A percentile compares a stretch with the other conserved stretches of the same genome.
Evolutionary conservation across 768 basidiomycete genomes (phyloP).

Genomic region (Cubamyces sp.): DNA sequence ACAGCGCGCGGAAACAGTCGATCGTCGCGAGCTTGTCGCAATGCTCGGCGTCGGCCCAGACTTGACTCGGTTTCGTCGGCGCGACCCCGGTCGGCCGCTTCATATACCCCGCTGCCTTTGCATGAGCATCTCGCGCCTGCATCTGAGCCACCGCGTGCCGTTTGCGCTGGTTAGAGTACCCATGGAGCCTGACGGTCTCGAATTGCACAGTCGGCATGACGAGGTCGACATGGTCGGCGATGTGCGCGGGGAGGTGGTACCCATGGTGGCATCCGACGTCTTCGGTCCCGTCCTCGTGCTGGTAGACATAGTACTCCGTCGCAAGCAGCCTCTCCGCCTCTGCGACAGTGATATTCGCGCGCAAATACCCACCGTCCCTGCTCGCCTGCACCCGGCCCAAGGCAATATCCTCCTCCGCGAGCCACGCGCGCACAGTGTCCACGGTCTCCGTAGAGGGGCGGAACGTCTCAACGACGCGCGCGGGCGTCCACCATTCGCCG

Average conservation of each 20-base stretch:
- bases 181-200: slow-evolving; percentile 27
- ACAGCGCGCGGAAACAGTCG: slow-evolving; percentile 14
- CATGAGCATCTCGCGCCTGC: no score
- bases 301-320: slow-evolving; percentile 50
- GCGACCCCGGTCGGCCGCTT: not conserved
- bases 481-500: slow-evolving; percentile 41
- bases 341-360: slow-evolving; percentile 43
- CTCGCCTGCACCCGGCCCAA: slow-evolving; percentile 31
- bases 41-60: not conserved
- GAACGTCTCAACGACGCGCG: slow-evolving; percentile 37
- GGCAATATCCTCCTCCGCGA: slow-evolving; percentile 33
- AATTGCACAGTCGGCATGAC: slow-evolving; percentile 77
- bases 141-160: not conserved
- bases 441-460: slow-evolving; percentile 35
- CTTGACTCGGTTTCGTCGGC: not conserved
- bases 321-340: slow-evolving; percentile 47
- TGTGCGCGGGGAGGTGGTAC: slow-evolving; percentile 63
- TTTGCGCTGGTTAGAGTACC: not conserved
- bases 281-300: slow-evolving; percentile 35
- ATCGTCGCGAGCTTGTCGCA: slow-evolving; percentile 12
- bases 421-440: slow-evolving; percentile 38
- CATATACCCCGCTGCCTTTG: not conserved
- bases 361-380: slow-evolving; percentile 37
- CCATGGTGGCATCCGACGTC: slow-evolving; percentile 60
- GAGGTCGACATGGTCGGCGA: slow-evolving; percentile 64